phyloP scores from a whole-genome alignment of 2,329 filamentous ascomycete species.

The Hypoxylon sp. region DNA sequence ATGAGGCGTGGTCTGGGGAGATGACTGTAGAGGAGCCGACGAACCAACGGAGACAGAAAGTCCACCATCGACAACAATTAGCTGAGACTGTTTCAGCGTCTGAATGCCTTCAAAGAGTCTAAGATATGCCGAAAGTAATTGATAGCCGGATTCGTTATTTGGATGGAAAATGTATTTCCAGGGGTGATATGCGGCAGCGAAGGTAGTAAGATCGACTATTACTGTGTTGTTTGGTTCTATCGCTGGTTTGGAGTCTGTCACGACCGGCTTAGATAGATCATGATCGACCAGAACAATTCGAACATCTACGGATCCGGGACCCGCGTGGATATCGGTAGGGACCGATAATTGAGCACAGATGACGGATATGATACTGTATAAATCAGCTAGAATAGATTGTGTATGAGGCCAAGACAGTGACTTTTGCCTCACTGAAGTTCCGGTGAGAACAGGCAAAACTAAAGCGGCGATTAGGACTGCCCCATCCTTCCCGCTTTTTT shows the following conservation, averaged over 20 bases:
- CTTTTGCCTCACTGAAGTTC: slow-evolving; percentile 64
- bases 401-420: slow-evolving; percentile 74
- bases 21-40: slow-evolving; percentile 31
- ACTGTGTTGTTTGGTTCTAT: slow-evolving; percentile 63
- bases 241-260: slow-evolving; percentile 54
- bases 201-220: slow-evolving; percentile 65
- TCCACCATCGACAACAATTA: slow-evolving; percentile 68
- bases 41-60: slow-evolving; percentile 61
- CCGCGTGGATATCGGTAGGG: slow-evolving; percentile 71
- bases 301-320: slow-evolving; percentile 80
- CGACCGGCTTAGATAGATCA: slow-evolving; percentile 55
- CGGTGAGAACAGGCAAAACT: slow-evolving; percentile 72
- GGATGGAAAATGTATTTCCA: slow-evolving; percentile 78
- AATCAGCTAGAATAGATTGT: slow-evolving; percentile 79
- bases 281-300: slow-evolving; percentile 82
- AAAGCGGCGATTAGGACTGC: slow-evolving; percentile 69
- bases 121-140: slow-evolving; percentile 67
- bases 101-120: slow-evolving; percentile 63
- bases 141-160: slow-evolving; percentile 74
- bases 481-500: slow-evolving; percentile 50
- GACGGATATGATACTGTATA: slow-evolving; percentile 84
- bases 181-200: slow-evolving; percentile 67
- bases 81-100: slow-evolving; percentile 64
- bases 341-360: slow-evolving; percentile 75
- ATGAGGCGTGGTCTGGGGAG: slow-evolving; percentile 59